Base-by-base conservation (phyloP, 495 filamentous ascomycete species). In the Articulospora tetracladia region DNA sequence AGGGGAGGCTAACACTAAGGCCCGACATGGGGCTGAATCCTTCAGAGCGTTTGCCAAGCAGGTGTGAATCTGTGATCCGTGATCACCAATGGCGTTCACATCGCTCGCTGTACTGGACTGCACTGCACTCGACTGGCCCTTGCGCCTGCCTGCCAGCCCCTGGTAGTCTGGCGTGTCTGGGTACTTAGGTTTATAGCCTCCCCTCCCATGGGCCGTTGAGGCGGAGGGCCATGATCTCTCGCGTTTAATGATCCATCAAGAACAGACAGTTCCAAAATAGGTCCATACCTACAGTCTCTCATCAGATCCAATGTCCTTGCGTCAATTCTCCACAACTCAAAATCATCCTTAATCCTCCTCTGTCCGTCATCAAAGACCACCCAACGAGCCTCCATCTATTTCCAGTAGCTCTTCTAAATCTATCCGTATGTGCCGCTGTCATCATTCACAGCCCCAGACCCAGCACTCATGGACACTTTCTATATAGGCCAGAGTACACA, bases 401-500 rank as follows among this genome's bases (percentile, higher is more conserved):
- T 66, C 59, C 50, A 62, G 59, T 50, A 25, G 39, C 55, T 55
- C 30, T 60, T 57, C 55, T 52, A 55, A 53, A 57, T 53, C 25
- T 25, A 58, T 51, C 34, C 44, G 62, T 68, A 65, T 65, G 62
- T 68, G 30, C 60, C 58, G 62, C 64, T 44, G 50, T 60, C 57
- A 63, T 49, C 58, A 56, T 12, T 64, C 65, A 61, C 59, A 62
- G 59, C 66, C 59, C 55, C 61, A 52, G 17, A 47, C 26, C 62
- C 17, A 47, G 25, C 17, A 41, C 34, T 64, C 58, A 68, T 68
- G 66, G 66, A 68, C 58, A 60, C 41, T 58, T 55, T 53, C 52
- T 68, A 68, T 66, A 66, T 68, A 65, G 61, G 64, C 60, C 53
- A 49, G 61, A 61, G 54, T 62, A 28, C 51, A 56, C 30, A 57